Percentiles rank a stretch among this genome's conserved stretches.
Evolutionary conservation across 108 stramenopile species (phyloP).

Genomic region (Cyclotella choctawhatcheeana): DNA sequence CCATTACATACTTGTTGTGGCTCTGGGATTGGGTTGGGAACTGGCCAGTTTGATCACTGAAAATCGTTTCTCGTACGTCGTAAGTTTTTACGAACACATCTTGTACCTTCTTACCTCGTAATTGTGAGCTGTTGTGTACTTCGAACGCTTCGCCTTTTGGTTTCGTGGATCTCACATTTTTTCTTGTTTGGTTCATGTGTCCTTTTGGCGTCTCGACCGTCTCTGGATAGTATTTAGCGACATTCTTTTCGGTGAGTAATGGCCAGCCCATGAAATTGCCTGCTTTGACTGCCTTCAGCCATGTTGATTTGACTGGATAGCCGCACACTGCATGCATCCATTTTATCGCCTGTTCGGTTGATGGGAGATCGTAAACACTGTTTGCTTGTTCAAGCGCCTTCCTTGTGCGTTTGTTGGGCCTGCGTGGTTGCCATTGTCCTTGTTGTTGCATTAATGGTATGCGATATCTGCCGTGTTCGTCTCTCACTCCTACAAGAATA

Average conservation of each 20-base stretch:
- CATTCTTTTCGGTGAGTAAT: slow-evolving; percentile 9
- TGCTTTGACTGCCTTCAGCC: slow-evolving; percentile 6
- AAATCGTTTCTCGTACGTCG: slow-evolving; percentile 10
- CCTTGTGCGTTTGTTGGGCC: background rate
- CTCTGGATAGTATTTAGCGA: slow-evolving; percentile 24
- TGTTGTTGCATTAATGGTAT: slow-evolving; percentile 24
- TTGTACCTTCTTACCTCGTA: slow-evolving; percentile 14
- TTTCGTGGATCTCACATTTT: slow-evolving; percentile 34
- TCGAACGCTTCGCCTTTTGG: slow-evolving; percentile 7
- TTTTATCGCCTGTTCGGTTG: slow-evolving; percentile 11
- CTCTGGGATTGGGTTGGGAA: slow-evolving; percentile 7
- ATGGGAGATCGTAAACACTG: slow-evolving; percentile 29
- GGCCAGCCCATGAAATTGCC: slow-evolving; percentile 34
- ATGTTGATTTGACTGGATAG: slow-evolving; percentile 11
- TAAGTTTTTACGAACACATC: slow-evolving; percentile 15
- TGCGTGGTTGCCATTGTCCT: slow-evolving; percentile 9
- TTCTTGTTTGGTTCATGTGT: slow-evolving; percentile 13
- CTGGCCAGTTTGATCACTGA: slow-evolving; percentile 35
- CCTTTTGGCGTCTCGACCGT: slow-evolving; percentile 25
- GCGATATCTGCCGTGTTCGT: slow-evolving; percentile 16
- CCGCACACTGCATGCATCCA: background rate
- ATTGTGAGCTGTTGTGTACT: background rate
- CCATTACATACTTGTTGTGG: slow-evolving; percentile 30
- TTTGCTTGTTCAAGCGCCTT: slow-evolving; percentile 16
- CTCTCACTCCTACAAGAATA: slow-evolving; percentile 18